Conservation (phyloP, 2,329 filamentous ascomycete species). For the Teratosphaeria viscida region DNA sequence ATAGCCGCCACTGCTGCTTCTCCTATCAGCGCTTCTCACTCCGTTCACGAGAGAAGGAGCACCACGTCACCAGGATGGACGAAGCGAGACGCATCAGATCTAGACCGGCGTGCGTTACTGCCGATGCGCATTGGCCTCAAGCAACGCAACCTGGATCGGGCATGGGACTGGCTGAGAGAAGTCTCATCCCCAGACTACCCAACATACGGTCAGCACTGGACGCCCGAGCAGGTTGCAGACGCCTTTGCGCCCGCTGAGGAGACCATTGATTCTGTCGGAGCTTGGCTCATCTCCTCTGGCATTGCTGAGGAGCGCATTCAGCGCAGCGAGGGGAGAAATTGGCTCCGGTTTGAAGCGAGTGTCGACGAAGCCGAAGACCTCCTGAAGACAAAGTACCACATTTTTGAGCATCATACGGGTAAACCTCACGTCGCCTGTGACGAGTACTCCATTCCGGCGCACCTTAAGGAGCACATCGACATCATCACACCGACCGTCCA, state of each 20-base stretch:
- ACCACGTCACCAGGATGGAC: constrained; percentile 20
- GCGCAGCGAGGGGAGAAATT: constrained; percentile 42
- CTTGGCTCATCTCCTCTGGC: constrained; percentile 46
- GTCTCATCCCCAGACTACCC: constrained; percentile 35
- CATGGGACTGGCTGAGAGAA: constrained; percentile 22
- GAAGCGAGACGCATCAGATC: constrained; percentile 16
- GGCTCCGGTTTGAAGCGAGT: constrained; percentile 46
- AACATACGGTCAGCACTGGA: constrained; percentile 31
- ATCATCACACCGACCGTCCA: constrained; percentile 32
- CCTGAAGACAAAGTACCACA: constrained; percentile 43
- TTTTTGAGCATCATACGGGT: constrained; percentile 35
- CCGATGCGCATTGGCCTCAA: constrained; percentile 27
- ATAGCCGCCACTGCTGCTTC: constrained; percentile 11
- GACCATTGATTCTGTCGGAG: constrained; percentile 40
- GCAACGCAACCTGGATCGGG: constrained; percentile 25
- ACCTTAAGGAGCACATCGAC: constrained; percentile 24
- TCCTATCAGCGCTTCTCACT: constrained; percentile 13
- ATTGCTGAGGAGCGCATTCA: constrained; percentile 39
- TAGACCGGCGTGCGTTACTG: constrained; percentile 20
- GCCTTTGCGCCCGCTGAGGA: constrained; percentile 31
- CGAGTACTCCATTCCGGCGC: constrained; percentile 26
- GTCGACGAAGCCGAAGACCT: constrained; percentile 44
- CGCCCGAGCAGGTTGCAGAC: constrained; percentile 32
- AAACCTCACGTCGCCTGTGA: constrained; percentile 29
- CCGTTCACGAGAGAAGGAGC: constrained; percentile 23